Conservation (phyloP, 192 early-diverging fungal genomes). For the Fimicolochytrium jonesii region DNA sequence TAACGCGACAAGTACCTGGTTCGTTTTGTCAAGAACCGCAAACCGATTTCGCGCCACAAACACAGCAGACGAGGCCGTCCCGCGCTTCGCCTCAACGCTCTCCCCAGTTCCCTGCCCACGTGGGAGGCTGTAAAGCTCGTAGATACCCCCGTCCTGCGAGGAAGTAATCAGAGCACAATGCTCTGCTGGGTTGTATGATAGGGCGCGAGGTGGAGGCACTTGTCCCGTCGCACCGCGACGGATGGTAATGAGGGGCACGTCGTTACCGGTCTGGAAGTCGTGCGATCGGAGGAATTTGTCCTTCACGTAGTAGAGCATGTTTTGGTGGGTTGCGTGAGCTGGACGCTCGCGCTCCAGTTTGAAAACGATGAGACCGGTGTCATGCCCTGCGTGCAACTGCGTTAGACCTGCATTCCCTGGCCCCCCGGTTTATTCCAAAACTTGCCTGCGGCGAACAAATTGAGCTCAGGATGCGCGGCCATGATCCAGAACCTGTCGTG, state of each 20-base stretch:
- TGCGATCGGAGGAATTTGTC: conserved; percentile 79
- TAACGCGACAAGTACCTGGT: conserved; percentile 49
- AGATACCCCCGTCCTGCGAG: conserved; percentile 82
- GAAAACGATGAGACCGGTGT: conserved; percentile 96
- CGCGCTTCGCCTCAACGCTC: conserved; percentile 68
- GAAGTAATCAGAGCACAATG: conserved; percentile 81
- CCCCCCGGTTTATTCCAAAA: background rate
- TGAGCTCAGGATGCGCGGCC: conserved; percentile 93
- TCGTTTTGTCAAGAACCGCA: conserved; percentile 87
- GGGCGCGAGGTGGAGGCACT: conserved; percentile 65
- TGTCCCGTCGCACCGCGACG: conserved; percentile 64
- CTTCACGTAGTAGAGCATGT: conserved; percentile 82
- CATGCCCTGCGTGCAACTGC: conserved; percentile 62
- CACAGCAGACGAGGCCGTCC: conserved; percentile 74
- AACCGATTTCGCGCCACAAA: conserved; percentile 97
- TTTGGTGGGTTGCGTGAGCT: conserved; percentile 79
- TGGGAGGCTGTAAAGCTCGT: conserved; percentile 86
- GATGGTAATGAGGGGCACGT: conserved; percentile 73
- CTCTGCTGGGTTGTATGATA: conserved; percentile 96
- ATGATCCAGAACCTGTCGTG: conserved; percentile 97
- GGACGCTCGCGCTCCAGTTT: conserved; percentile 98
- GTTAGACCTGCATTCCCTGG: background rate
- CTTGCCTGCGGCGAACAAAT: conserved; percentile 93
- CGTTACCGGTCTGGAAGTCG: conserved; percentile 75
- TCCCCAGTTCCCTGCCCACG: conserved; percentile 60